Conservation (phyloP, 2,329 filamentous ascomycete species). For the Colletotrichum lupini region DNA sequence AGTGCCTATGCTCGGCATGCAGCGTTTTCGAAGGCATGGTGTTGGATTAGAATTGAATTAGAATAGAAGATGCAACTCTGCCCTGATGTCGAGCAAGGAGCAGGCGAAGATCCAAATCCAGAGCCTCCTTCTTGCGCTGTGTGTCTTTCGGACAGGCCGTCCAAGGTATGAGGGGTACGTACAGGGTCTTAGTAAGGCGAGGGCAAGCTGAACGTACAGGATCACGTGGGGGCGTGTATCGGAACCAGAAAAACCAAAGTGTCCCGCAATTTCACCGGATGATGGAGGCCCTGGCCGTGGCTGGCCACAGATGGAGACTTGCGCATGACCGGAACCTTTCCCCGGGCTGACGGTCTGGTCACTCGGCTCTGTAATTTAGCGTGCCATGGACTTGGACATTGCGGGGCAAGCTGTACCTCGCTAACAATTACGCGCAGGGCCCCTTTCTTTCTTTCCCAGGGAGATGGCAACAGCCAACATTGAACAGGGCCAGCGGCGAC, state of each 20-base stretch:
- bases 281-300: not conserved
- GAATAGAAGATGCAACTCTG: not conserved
- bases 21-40: not conserved
- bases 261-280: constrained; percentile 14
- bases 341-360: constrained; percentile 22
- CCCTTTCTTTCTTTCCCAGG: not conserved
- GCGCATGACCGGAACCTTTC: constrained; percentile 34
- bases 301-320: not conserved
- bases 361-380: constrained; percentile 19
- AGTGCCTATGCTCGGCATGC: not conserved
- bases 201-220: not conserved
- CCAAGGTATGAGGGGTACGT: not conserved
- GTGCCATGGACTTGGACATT: constrained; percentile 31
- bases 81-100: not conserved
- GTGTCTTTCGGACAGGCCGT: not conserved
- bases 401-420: constrained; percentile 19
- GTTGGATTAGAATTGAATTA: not conserved
- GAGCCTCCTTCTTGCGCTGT: not conserved
- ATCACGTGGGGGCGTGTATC: not conserved
- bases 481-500: not conserved
- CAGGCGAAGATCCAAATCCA: not conserved
- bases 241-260: not conserved
- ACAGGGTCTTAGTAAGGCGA: not conserved
- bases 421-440: constrained; percentile 26
- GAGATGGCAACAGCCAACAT: not conserved